Evolutionary conservation across 306 rosid species (phyloP).

Genomic region (Cicer judaicum): DNA sequence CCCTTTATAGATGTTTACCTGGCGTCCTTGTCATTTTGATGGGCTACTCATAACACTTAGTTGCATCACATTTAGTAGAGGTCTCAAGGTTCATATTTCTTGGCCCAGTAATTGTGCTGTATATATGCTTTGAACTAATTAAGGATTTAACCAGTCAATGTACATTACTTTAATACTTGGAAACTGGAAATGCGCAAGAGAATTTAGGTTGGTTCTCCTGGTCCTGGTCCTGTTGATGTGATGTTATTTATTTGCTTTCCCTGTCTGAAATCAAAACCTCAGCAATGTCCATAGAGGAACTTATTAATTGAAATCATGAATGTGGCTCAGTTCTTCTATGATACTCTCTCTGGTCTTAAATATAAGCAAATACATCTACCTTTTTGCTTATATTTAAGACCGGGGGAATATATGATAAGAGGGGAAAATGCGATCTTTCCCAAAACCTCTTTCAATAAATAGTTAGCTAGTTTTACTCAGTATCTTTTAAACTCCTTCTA

Average conservation of each 20-base stretch:
- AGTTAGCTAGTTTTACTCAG: conserved; percentile 14
- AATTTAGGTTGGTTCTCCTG: background rate
- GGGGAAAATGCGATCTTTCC: background rate
- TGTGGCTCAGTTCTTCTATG: background rate
- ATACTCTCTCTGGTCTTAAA: background rate
- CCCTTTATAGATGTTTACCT: conserved; percentile 9
- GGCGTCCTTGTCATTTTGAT: conserved; percentile 23
- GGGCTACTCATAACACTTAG: conserved; percentile 22
- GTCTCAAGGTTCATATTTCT: background rate
- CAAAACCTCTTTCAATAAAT: conserved; percentile 8
- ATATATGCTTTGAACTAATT: conserved; percentile 28
- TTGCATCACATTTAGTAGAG: conserved; percentile 1
- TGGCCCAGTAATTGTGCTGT: background rate
- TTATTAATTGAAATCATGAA: background rate
- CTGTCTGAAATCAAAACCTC: background rate
- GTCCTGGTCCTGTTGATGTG: conserved; percentile 10
- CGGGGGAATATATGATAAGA: background rate
- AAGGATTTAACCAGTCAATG: conserved; percentile 18
- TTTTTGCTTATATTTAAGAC: too few species aligned
- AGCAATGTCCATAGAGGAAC: background rate
- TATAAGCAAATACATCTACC: too few species aligned
- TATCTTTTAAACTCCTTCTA: conserved; percentile 8
- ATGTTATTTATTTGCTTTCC: background rate
- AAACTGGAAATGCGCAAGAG: background rate
- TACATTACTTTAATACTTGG: background rate